phyloP scores from a whole-genome alignment of 176 grass and related monocot species.

The Cymbopogon citratus region DNA sequence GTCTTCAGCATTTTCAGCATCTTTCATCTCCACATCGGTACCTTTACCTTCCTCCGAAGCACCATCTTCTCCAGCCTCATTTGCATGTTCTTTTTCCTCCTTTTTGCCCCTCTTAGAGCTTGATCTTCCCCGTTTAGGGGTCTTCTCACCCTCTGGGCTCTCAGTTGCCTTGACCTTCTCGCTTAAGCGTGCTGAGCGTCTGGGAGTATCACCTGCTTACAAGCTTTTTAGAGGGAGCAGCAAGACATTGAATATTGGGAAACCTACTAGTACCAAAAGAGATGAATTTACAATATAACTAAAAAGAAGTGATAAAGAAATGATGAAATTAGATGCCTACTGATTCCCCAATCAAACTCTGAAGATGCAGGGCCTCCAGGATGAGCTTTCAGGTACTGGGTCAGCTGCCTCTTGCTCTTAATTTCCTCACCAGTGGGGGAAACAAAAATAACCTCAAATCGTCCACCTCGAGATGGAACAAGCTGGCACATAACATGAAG shows the following conservation, averaged over 20 bases:
- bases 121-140: constrained; percentile 30
- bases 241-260: neutral
- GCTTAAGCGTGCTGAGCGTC: constrained; percentile 79
- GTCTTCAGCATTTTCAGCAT: constrained; percentile 35
- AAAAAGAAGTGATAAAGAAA: neutral
- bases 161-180: constrained; percentile 61
- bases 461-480: constrained; percentile 41
- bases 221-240: constrained; percentile 28
- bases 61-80: constrained; percentile 16
- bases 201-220: constrained; percentile 78
- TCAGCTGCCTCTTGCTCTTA: constrained; percentile 72
- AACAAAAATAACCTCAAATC: constrained; percentile 64
- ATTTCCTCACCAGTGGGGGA: constrained; percentile 80
- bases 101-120: constrained; percentile 35
- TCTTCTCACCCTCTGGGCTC: constrained; percentile 61
- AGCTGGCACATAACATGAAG: constrained; percentile 35
- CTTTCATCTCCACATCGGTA: constrained; percentile 56
- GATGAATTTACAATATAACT: neutral
- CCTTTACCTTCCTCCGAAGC: constrained; percentile 28
- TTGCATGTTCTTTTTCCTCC: constrained; percentile 28
- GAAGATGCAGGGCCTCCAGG: constrained; percentile 58
- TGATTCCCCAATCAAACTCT: constrained; percentile 82
- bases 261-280: neutral
- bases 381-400: constrained; percentile 63
- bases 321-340: constrained; percentile 33